Evolutionary conservation across 768 basidiomycete genomes (phyloP).

Genomic region (Tylopilus vinaceipallidus): DNA sequence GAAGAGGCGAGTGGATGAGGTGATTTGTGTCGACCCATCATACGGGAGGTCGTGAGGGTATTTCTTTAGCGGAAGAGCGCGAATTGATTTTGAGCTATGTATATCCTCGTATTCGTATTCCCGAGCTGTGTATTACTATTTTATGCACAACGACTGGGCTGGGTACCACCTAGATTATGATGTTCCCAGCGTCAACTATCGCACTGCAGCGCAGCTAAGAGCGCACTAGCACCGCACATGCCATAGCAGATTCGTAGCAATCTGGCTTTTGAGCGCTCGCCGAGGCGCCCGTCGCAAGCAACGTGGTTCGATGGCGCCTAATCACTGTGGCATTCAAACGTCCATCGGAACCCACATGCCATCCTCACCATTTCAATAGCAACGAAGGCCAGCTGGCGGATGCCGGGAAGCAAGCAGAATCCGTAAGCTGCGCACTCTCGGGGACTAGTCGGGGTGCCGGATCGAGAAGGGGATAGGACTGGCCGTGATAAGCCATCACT

Average conservation of each 20-base stretch:
- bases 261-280: constrained; percentile 11
- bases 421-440: too few relatives aligned
- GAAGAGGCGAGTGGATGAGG: constrained; percentile 56
- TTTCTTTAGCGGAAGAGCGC: neutral
- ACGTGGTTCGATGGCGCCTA: neutral
- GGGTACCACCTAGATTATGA: too few relatives aligned
- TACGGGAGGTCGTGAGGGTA: constrained; percentile 40
- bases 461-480: too few relatives aligned
- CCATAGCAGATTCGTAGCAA: constrained; percentile 2
- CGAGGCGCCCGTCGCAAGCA: neutral
- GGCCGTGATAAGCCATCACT: too few relatives aligned
- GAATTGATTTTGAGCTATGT: neutral
- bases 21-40: constrained; percentile 58
- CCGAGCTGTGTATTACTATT: constrained; percentile 21
- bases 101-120: constrained; percentile 7
- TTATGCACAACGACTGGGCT: constrained; percentile 3
- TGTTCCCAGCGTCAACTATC: too few relatives aligned
- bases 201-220: neutral
- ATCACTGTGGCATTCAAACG: too few relatives aligned
- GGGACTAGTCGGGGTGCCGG: too few relatives aligned
- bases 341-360: too few relatives aligned
- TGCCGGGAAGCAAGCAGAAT: too few relatives aligned
- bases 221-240: constrained; percentile 14
- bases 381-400: too few relatives aligned
- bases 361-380: too few relatives aligned